phyloP scores from a whole-genome alignment of 768 basidiomycete genomes.

The Boletus subcaerulescens region DNA sequence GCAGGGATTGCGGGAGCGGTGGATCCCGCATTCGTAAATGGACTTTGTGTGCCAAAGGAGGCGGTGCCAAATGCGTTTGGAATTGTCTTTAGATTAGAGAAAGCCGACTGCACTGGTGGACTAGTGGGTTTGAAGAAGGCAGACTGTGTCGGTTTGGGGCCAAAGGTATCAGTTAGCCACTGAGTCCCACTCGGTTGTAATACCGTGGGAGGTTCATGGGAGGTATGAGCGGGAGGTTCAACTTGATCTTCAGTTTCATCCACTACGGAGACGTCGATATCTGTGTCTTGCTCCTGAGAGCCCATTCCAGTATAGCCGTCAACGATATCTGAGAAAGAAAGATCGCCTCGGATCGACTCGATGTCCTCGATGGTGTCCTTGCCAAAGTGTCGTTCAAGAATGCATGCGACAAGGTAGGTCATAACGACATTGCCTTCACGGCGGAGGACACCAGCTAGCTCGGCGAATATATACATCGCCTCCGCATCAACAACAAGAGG shows the following conservation, averaged over 20 bases:
- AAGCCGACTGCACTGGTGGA: conserved; percentile 26
- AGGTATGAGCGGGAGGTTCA: not conserved
- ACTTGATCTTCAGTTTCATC: conserved; percentile 21
- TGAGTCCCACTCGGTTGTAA: conserved; percentile 31
- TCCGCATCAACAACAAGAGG: conserved; percentile 58
- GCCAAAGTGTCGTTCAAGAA: conserved; percentile 84
- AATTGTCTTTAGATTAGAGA: conserved; percentile 33
- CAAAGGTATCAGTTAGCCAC: conserved; percentile 34
- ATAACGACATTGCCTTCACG: conserved; percentile 64
- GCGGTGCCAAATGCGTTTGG: conserved; percentile 35
- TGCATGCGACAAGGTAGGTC: conserved; percentile 87
- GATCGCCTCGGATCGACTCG: conserved; percentile 56
- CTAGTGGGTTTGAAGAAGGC: conserved; percentile 15
- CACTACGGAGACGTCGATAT: conserved; percentile 22
- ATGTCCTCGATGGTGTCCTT: conserved; percentile 76
- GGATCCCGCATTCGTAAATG: not conserved
- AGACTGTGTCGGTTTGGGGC: conserved; percentile 25
- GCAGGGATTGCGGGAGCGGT: not conserved
- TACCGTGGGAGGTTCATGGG: conserved; percentile 5
- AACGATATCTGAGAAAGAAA: conserved; percentile 62
- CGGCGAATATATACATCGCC: conserved; percentile 62
- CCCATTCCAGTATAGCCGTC: conserved; percentile 49
- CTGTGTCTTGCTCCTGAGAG: conserved; percentile 25
- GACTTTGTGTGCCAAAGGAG: conserved; percentile 17
- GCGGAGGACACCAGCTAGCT: conserved; percentile 59